Evolutionary conservation across 2,329 filamentous ascomycete genomes (phyloP).

Genomic region (Ceratocystis cubensis): DNA sequence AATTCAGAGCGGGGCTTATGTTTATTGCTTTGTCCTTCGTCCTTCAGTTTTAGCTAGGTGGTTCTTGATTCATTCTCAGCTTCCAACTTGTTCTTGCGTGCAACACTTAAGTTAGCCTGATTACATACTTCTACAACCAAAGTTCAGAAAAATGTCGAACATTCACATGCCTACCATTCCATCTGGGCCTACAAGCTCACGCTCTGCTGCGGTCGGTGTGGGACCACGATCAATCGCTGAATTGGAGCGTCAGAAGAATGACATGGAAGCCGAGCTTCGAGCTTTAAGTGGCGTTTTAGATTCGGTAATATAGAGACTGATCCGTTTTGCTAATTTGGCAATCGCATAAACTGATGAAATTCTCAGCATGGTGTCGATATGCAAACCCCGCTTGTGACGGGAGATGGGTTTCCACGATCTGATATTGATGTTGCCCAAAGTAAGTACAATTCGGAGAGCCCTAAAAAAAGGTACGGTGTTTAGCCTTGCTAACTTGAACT

Average conservation of each 20-base stretch:
- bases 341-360: neutral
- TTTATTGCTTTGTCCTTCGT: no score
- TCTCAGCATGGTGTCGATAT: conserved; percentile 79
- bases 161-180: conserved; percentile 48
- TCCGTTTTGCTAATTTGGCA: conserved; percentile 11
- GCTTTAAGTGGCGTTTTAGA: conserved; percentile 77
- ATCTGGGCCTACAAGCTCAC: conserved; percentile 61
- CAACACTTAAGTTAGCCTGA: neutral
- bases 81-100: neutral
- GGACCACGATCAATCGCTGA: conserved; percentile 59
- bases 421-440: conserved; percentile 94
- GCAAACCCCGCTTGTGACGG: conserved; percentile 74
- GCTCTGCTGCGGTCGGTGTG: conserved; percentile 47
- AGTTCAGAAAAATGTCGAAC: conserved; percentile 36
- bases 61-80: neutral
- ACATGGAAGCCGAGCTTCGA: conserved; percentile 73
- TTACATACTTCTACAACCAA: neutral
- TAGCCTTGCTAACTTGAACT: conserved; percentile 21
- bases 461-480: neutral
- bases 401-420: conserved; percentile 81
- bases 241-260: conserved; percentile 72
- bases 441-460: conserved; percentile 32
- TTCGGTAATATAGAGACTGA: conserved; percentile 44
- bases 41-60: no score
- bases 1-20: no score